These are phyloP conservation scores for Ophiosphaerella korrae DNA, from an alignment of 2,329 filamentous ascomycete genomes.

Conservation along the genomic window DNA sequence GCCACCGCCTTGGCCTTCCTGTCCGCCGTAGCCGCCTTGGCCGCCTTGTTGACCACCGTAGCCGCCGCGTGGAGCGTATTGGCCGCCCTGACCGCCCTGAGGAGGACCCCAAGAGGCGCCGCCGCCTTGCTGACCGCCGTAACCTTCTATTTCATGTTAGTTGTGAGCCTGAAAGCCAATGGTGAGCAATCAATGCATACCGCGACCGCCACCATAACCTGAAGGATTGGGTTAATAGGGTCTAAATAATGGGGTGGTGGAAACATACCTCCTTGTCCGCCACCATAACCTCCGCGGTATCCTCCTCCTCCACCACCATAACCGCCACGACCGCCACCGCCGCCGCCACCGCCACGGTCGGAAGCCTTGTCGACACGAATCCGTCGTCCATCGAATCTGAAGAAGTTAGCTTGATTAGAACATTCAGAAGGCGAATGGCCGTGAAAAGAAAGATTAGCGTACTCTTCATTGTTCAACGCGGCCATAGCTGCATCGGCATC, in stretches of 20 bases:
- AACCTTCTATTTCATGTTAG: conserved; percentile 14
- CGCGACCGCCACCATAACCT: conserved; percentile 34
- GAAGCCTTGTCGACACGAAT: conserved; percentile 97
- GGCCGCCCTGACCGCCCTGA: conserved; percentile 42
- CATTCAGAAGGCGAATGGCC: not conserved
- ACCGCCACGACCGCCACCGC: conserved; percentile 44
- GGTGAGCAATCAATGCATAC: conserved; percentile 24
- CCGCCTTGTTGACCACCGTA: conserved; percentile 36
- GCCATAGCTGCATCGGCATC: conserved; percentile 79
- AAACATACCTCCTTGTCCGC: conserved; percentile 29
- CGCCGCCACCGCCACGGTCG: conserved; percentile 66
- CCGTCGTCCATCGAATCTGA: conserved; percentile 87
- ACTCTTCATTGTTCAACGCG: conserved; percentile 90
- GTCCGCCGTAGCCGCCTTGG: conserved; percentile 32
- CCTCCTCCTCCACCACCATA: conserved; percentile 37
- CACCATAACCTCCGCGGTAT: conserved; percentile 32
- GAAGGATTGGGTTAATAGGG: not conserved
- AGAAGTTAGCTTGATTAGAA: conserved; percentile 16
- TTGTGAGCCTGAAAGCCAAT: not conserved
- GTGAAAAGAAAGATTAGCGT: conserved; percentile 47
- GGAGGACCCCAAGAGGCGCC: conserved; percentile 32
- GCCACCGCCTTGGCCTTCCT: conserved; percentile 38
- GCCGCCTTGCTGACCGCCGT: conserved; percentile 32
- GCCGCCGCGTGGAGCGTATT: conserved; percentile 37
- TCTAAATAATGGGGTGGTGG: not conserved